Base-by-base conservation (phyloP, 768 basidiomycete species). In the Pleurotus giganteus region DNA sequence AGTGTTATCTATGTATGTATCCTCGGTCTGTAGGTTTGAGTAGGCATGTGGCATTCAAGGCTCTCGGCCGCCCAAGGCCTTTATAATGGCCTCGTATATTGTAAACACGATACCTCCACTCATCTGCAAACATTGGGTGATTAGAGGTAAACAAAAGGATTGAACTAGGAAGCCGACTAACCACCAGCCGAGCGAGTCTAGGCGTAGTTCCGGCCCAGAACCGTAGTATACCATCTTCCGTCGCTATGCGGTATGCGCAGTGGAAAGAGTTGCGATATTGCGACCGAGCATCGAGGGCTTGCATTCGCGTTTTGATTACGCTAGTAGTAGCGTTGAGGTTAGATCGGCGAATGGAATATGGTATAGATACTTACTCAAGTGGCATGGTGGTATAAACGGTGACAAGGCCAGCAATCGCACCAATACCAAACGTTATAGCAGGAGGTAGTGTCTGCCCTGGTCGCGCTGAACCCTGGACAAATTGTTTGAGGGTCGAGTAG, bases 141-240 rank as follows among this genome's bases (percentile, higher is more conserved):
- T n/a, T n/a, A n/a, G n/a, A n/a, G n/a, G n/a, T n/a, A n/a, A n/a
- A n/a, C n/a, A n/a, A n/a, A n/a, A n/a, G n/a, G n/a, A n/a, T n/a
- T 3, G 11, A 11, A 39, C 24, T 26, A 53, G 41, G 29, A 23
- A 34, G 28, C n/a, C n/a, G 32, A 74, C 89, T 70, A 63, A 94
- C 89, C 65, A 96, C 87, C 46, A 99, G 69, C 26, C 97, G 80
- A 5, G 84, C 83, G 24, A 99, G 69, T 57, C 96, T 75, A 0
- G 97, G 97, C 3, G 95, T 96, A 5, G 96, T 94, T 2, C 97
- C 97, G 2, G 89, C 91, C 97, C 97, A 99, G 71, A 99, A 97
- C 46, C 89, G 81, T n/a, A 84, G 62, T 5, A 97, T 60, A 2
- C 97, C 97, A 64, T 98, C 94, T 69, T 98, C 96, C 0, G 87